Conservation (phyloP, 2,329 filamentous ascomycete genomes). For the Xylaria sp. region DNA sequence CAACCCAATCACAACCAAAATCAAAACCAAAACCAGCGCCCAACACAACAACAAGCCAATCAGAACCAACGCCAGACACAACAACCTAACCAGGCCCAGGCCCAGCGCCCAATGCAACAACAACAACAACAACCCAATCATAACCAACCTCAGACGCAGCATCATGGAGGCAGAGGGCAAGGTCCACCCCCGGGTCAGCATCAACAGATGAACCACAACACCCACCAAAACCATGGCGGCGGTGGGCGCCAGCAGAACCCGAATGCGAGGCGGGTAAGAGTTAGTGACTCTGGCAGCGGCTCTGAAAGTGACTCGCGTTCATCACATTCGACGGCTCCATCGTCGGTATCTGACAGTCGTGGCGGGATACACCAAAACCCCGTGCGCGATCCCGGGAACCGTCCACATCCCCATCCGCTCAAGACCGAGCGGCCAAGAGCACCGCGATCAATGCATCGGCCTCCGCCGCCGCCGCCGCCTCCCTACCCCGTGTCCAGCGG, state of each 20-base stretch:
- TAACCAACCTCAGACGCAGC: background rate
- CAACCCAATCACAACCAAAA: background rate
- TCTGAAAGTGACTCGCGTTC: constrained; percentile 25
- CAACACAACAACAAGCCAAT: background rate
- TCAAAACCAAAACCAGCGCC: background rate
- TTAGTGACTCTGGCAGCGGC: constrained; percentile 8
- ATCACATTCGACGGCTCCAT: constrained; percentile 29
- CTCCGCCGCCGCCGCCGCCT: background rate
- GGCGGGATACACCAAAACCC: constrained; percentile 1
- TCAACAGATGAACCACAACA: background rate
- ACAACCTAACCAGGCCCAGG: background rate
- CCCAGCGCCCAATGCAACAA: background rate
- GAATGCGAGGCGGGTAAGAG: background rate
- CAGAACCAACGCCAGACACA: background rate
- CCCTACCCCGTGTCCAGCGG: background rate
- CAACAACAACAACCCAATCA: no score
- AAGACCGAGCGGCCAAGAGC: background rate
- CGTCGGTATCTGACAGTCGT: constrained; percentile 25
- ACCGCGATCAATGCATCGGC: background rate
- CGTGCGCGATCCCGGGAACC: background rate
- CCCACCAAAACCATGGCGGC: background rate
- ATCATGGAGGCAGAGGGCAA: background rate
- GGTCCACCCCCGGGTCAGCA: background rate
- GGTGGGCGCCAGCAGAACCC: background rate
- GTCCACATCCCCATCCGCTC: background rate